phyloP scores from a whole-genome alignment of 139 green algal genomes.

The Coelastrella sp. region DNA sequence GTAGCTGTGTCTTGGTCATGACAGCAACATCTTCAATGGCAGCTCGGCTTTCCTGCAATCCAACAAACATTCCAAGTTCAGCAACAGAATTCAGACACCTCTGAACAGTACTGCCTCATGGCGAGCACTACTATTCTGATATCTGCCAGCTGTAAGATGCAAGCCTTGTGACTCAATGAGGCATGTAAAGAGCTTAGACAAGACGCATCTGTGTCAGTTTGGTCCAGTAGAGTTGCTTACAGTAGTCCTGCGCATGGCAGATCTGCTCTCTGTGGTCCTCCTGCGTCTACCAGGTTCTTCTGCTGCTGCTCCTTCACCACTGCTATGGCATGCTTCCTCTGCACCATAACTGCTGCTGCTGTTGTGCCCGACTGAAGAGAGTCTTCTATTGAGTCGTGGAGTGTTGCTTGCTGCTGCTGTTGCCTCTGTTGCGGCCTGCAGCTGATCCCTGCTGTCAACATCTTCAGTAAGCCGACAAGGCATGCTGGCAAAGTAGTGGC shows the following conservation, averaged over 20 bases:
- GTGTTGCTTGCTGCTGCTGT: not conserved
- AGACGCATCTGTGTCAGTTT: too few relatives aligned
- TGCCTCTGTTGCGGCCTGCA: not conserved
- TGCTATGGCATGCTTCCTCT: not conserved
- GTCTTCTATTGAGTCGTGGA: not conserved
- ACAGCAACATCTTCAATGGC: slow-evolving; percentile 42
- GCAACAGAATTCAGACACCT: too few relatives aligned
- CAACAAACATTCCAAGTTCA: too few relatives aligned
- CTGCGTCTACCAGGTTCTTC: not conserved
- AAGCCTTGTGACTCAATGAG: too few relatives aligned
- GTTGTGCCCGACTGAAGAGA: not conserved
- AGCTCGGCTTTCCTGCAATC: slow-evolving; percentile 35
- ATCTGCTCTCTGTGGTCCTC: slow-evolving; percentile 20
- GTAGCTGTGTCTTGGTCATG: slow-evolving; percentile 40
- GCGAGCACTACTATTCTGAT: too few relatives aligned
- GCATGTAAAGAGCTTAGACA: too few relatives aligned
- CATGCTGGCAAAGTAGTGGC: not conserved
- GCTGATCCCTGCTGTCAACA: not conserved
- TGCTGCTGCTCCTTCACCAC: not conserved
- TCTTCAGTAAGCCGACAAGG: not conserved
- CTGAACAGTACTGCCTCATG: too few relatives aligned
- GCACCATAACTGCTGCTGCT: not conserved
- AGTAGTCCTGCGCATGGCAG: slow-evolving; percentile 11
- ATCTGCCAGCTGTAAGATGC: too few relatives aligned
- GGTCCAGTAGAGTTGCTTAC: too few relatives aligned